Conservation (phyloP, 805 yeast genomes). For the Aciculoconidium aculeatum region DNA sequence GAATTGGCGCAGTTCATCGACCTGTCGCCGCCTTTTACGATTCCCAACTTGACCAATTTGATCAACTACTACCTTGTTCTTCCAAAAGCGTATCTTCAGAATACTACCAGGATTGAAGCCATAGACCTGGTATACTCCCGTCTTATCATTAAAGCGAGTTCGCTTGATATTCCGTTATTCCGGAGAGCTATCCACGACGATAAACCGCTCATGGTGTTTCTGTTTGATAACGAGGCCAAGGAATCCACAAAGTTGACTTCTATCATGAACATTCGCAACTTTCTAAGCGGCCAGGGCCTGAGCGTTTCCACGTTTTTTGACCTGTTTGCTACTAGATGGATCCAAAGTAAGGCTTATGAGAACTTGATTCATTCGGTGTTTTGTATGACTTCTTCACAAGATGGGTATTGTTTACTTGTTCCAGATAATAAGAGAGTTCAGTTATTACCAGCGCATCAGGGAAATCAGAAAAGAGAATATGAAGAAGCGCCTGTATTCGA, state of each 20-base stretch:
- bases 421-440: constrained; percentile 20
- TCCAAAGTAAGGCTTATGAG: constrained; percentile 21
- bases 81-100: constrained; percentile 19
- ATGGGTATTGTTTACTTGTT: constrained; percentile 37
- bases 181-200: constrained; percentile 15
- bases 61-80: constrained; percentile 34
- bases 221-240: constrained; percentile 17
- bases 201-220: constrained; percentile 34
- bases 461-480: constrained; percentile 3
- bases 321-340: constrained; percentile 37
- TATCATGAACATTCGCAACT: constrained; percentile 18
- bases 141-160: constrained; percentile 8
- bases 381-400: constrained; percentile 31
- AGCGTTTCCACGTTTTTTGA: constrained; percentile 29
- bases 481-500: no score
- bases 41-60: constrained; percentile 29
- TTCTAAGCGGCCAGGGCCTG: constrained; percentile 9
- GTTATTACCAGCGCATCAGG: constrained; percentile 15
- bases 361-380: constrained; percentile 36
- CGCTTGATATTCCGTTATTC: constrained; percentile 20
- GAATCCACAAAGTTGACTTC: constrained; percentile 8
- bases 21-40: constrained; percentile 32
- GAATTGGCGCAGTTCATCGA: constrained; percentile 21
- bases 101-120: constrained; percentile 3
- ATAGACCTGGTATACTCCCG: constrained; percentile 9